A percentile compares a stretch with the other conserved stretches of the same genome.
These are phyloP conservation scores for Talaromyces liani DNA, from an alignment of 495 filamentous ascomycete genomes.

Conservation along the genomic window DNA sequence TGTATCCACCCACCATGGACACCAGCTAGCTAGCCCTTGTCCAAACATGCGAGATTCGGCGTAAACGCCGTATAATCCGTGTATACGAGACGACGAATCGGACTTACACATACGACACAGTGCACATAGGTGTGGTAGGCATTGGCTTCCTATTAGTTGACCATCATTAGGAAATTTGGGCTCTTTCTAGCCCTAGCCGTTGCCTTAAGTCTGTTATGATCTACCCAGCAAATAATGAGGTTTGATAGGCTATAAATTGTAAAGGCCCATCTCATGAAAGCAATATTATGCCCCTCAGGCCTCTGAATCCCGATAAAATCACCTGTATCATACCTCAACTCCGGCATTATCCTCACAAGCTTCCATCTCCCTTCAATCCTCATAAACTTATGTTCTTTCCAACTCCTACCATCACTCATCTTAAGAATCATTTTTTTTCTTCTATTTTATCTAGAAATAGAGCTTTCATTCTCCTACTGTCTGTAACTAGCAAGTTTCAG, in stretches of 20 bases:
- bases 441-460: neutral
- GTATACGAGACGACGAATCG: neutral
- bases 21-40: neutral
- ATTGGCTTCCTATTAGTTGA: no score
- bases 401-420: constrained; percentile 8
- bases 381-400: constrained; percentile 10
- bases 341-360: constrained; percentile 12
- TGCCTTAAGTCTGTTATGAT: neutral
- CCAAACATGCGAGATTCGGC: neutral
- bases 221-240: neutral
- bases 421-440: neutral
- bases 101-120: neutral
- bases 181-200: neutral
- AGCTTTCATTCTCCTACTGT: constrained; percentile 9
- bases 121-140: no score
- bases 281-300: neutral
- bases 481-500: constrained; percentile 14
- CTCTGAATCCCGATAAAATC: constrained; percentile 22
- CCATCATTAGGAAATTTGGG: neutral
- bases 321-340: constrained; percentile 16
- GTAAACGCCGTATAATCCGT: neutral
- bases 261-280: neutral
- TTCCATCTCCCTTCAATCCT: constrained; percentile 9
- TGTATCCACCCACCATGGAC: neutral
- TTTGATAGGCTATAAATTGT: neutral